Percentiles rank a stretch among this genome's conserved stretches.
Conservation (phyloP, 495 filamentous ascomycete species). For the Saxophila tyrrhenica region DNA sequence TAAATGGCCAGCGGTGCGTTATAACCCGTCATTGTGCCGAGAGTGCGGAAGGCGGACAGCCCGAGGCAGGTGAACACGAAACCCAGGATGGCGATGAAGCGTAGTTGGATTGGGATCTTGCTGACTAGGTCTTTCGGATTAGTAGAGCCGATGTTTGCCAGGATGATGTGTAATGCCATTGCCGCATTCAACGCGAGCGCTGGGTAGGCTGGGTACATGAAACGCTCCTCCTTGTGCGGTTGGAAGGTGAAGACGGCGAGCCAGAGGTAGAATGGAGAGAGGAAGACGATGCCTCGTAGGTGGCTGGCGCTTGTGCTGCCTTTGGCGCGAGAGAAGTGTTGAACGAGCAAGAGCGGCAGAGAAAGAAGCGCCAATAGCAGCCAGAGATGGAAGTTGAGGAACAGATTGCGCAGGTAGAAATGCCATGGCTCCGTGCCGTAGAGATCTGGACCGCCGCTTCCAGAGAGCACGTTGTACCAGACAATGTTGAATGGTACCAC, state of each 20-base stretch:
- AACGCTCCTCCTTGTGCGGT: conserved; percentile 95
- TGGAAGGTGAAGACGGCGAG: conserved; percentile 80
- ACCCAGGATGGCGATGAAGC: conserved; percentile 47
- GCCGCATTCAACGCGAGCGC: conserved; percentile 86
- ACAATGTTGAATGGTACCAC: conserved; percentile 87
- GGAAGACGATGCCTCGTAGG: conserved; percentile 62
- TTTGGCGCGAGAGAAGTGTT: conserved; percentile 34
- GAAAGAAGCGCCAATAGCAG: conserved; percentile 71
- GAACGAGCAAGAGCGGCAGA: conserved; percentile 48
- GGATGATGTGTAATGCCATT: conserved; percentile 66
- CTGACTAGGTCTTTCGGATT: conserved; percentile 53
- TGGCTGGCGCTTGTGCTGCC: conserved; percentile 35
- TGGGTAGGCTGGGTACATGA: conserved; percentile 97
- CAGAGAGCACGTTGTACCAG: conserved; percentile 78
- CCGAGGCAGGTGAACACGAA: conserved; percentile 47
- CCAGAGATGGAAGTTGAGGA: conserved; percentile 93
- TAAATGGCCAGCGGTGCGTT: conserved; percentile 76
- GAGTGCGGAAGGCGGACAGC: conserved; percentile 55
- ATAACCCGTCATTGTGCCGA: conserved; percentile 79
- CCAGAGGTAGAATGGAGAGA: conserved; percentile 89
- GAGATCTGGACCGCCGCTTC: conserved; percentile 77
- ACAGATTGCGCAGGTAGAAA: conserved; percentile 86
- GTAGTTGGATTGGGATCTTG: conserved; percentile 58
- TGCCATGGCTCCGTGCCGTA: conserved; percentile 96
- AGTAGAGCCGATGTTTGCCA: conserved; percentile 57